Base-by-base conservation (phyloP, 768 basidiomycete genomes). In the Phylloporus arenicola region DNA sequence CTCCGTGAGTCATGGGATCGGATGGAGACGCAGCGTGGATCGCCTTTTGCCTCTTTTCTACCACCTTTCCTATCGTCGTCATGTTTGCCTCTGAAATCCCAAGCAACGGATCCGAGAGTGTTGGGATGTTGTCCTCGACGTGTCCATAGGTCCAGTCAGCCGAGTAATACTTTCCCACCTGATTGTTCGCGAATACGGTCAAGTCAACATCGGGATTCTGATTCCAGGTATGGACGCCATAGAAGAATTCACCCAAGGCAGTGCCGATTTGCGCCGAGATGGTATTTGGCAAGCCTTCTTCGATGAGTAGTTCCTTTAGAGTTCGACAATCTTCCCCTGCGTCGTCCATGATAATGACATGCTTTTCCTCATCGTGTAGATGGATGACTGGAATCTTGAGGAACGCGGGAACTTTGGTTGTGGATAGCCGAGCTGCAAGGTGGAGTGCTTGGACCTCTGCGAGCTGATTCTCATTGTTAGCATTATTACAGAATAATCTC, bases 331-430 rank as follows among this genome's bases (percentile, higher is more conserved):
- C 54, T 29, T 59, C 61, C 4, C 84, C 84, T 45, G 71, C 73
- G 51, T 86, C 84, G 40, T 83, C 79, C 73, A 86, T 83, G 59
- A 86, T 74, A 34, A 86, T 72, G 13, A 75, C 76, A 52, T 77
- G 69, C 10, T 61, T 70, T 22, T 65, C 67, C 35, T 72, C 61
- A 56, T 86, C 83, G 58, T 78, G 75, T 30, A 70, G 63, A 57
- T 77, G 68, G 14, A 85, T 68, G 6, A 50, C 60, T 2, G 83
- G 83, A 4, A 79, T 75, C 2, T 70, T 74, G 43, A 80, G 71
- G 16, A 76, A 45, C 3, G 74, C 65, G 22, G 70, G 63, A 16
- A 47, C 48, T 9, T 70, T 68, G 2, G 31, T 7, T 2, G 31
- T 31, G 20, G 75, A 57, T 60, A 71, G 67, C 43, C 57, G 63